Percentiles rank a stretch among this genome's conserved stretches.
Conservation (phyloP, 2,329 filamentous ascomycete genomes). For the Aspergillus novofumigatus region DNA sequence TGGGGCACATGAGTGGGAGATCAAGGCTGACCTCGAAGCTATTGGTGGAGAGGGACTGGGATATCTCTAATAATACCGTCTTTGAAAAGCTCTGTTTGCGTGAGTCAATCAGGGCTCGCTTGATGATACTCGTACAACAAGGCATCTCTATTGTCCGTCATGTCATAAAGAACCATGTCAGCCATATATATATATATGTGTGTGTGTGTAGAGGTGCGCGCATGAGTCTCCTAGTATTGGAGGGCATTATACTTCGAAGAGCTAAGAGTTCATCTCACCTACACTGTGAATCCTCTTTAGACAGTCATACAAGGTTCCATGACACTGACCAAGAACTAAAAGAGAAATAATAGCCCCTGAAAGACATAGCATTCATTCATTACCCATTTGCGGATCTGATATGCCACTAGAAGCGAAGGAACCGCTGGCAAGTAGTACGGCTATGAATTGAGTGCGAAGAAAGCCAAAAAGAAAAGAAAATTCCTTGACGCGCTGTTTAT, state of each 20-base stretch:
- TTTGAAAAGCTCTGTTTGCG: background rate
- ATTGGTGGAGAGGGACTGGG: slow-evolving; percentile 61
- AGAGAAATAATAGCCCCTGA: background rate
- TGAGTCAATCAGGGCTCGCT: background rate
- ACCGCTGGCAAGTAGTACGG: background rate
- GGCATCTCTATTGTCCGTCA: background rate
- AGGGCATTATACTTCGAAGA: background rate
- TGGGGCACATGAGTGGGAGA: slow-evolving; percentile 62
- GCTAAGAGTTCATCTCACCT: background rate
- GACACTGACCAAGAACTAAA: background rate
- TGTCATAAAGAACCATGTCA: no score
- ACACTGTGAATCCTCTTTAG: no score
- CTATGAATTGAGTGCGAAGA: background rate
- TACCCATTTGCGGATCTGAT: background rate
- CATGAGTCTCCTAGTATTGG: background rate
- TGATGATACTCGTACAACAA: background rate
- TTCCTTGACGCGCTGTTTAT: background rate
- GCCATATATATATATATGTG: background rate
- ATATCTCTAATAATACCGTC: slow-evolving; percentile 29
- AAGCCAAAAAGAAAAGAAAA: background rate
- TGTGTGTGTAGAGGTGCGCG: background rate
- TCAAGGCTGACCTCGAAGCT: slow-evolving; percentile 66
- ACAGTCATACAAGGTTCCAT: background rate
- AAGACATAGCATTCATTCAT: background rate
- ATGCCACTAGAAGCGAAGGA: background rate